A percentile compares a stretch with the other conserved stretches of the same genome.
Evolutionary conservation across 1,139 yeast genomes (phyloP).

Genomic region (Yamadazyma atmosphaerica): DNA sequence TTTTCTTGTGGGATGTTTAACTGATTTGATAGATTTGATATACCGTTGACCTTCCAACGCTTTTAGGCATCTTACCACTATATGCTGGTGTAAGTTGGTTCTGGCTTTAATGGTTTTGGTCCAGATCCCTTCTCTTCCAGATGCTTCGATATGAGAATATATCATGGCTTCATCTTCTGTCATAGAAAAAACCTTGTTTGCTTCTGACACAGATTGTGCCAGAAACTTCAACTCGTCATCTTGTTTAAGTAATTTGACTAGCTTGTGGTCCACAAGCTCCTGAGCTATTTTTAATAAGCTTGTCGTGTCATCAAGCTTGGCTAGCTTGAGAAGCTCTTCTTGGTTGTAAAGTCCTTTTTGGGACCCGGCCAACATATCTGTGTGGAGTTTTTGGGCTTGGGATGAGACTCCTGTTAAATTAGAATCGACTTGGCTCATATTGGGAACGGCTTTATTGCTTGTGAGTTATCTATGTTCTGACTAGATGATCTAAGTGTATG

Average conservation of each 20-base stretch:
- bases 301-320: conserved; percentile 31
- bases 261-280: conserved; percentile 60
- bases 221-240: conserved; percentile 72
- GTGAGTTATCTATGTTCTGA: too few species aligned
- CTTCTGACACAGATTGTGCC: conserved; percentile 67
- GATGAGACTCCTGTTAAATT: conserved; percentile 30
- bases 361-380: conserved; percentile 54
- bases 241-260: conserved; percentile 66
- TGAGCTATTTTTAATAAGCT: conserved; percentile 65
- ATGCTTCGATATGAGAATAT: conserved; percentile 85
- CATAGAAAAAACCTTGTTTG: conserved; percentile 73
- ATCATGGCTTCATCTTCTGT: conserved; percentile 87
- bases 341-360: conserved; percentile 54
- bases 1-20: conserved; percentile 93
- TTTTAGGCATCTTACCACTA: conserved; percentile 83
- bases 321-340: conserved; percentile 53
- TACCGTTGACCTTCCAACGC: conserved; percentile 78
- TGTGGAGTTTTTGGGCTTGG: conserved; percentile 56
- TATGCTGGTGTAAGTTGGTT: conserved; percentile 90
- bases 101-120: conserved; percentile 88
- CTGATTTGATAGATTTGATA: conserved; percentile 88
- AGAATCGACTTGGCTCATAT: background rate
- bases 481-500: too few species aligned
- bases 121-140: conserved; percentile 97
- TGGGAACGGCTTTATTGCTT: background rate